Percentiles rank a stretch among this genome's conserved stretches.
These are phyloP conservation scores for Talaromyces thailandensis DNA, from an alignment of 495 filamentous ascomycete species.

Conservation along the genomic window DNA sequence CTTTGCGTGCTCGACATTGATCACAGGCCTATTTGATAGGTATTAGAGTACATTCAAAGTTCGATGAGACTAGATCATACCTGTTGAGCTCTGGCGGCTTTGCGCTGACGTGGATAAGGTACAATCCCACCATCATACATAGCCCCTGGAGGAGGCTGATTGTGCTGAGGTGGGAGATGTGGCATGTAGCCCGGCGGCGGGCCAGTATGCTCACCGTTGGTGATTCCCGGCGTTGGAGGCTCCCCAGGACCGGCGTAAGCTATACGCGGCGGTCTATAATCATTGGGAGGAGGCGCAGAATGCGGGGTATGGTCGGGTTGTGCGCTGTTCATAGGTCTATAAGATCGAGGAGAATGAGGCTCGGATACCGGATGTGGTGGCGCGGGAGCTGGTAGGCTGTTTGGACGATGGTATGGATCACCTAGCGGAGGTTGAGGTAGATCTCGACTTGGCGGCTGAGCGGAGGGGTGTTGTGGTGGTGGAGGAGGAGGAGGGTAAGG, in stretches of 20 bases:
- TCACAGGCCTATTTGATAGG: conserved; percentile 43
- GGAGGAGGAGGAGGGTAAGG: neutral
- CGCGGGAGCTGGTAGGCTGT: conserved; percentile 21
- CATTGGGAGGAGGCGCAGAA: conserved; percentile 21
- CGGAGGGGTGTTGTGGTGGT: conserved; percentile 11
- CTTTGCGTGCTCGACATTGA: conserved; percentile 51
- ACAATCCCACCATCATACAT: conserved; percentile 25
- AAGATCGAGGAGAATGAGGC: conserved; percentile 20
- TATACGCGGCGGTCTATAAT: conserved; percentile 27
- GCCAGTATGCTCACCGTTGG: conserved; percentile 20
- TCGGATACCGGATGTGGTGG: conserved; percentile 17
- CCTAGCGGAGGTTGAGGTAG: conserved; percentile 31
- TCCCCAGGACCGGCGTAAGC: conserved; percentile 21
- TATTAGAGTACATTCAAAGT: neutral
- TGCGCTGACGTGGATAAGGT: conserved; percentile 30
- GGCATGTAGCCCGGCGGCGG: conserved; percentile 5
- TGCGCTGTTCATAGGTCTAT: conserved; percentile 26
- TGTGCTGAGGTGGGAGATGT: conserved; percentile 14
- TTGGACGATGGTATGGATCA: conserved; percentile 27
- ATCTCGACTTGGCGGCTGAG: conserved; percentile 26
- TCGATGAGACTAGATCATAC: conserved; percentile 13
- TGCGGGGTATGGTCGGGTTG: conserved; percentile 27
- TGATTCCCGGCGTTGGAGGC: conserved; percentile 9
- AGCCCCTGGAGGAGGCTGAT: conserved; percentile 18
- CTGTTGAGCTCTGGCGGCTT: conserved; percentile 33